phyloP scores from a whole-genome alignment of 176 grass and related monocot genomes.

The Pontederia crassipes region DNA sequence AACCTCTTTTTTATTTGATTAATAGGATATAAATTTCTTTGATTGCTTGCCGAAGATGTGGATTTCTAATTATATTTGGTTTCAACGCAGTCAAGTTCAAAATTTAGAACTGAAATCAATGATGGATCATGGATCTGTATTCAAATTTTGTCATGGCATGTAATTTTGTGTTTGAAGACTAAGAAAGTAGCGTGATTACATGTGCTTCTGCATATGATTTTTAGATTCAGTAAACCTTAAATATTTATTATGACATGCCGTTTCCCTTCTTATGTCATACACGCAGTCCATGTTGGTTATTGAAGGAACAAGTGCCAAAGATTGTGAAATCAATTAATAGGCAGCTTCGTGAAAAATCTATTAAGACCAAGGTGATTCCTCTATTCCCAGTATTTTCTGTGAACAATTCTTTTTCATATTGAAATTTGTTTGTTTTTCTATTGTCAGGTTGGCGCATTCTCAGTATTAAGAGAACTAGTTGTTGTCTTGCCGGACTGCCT shows the following conservation, averaged over 20 bases:
- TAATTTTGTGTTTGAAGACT: no score
- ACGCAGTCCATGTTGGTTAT: constrained; percentile 80
- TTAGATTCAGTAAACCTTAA: background rate
- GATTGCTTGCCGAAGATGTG: no score
- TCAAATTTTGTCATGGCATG: no score
- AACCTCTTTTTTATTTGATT: no score
- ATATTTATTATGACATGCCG: background rate
- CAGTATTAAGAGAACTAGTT: constrained; percentile 92
- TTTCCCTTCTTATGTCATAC: background rate
- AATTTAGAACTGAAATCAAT: no score
- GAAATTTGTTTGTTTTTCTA: constrained; percentile 1
- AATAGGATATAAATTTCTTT: no score
- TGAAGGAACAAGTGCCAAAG: constrained; percentile 97
- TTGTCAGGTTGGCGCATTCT: constrained; percentile 80
- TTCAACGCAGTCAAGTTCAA: no score
- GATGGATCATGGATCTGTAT: no score
- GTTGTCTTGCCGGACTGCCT: constrained; percentile 86
- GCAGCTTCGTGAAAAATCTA: constrained; percentile 94
- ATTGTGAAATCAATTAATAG: constrained; percentile 87
- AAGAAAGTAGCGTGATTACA: no score
- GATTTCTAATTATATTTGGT: no score
- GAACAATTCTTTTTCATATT: constrained; percentile 11
- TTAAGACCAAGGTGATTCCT: constrained; percentile 74
- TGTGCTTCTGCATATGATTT: no score
- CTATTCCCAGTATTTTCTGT: constrained; percentile 13